Evolutionary conservation across 2,329 filamentous ascomycete genomes (phyloP).

Genomic region (Biscogniauxia marginata): DNA sequence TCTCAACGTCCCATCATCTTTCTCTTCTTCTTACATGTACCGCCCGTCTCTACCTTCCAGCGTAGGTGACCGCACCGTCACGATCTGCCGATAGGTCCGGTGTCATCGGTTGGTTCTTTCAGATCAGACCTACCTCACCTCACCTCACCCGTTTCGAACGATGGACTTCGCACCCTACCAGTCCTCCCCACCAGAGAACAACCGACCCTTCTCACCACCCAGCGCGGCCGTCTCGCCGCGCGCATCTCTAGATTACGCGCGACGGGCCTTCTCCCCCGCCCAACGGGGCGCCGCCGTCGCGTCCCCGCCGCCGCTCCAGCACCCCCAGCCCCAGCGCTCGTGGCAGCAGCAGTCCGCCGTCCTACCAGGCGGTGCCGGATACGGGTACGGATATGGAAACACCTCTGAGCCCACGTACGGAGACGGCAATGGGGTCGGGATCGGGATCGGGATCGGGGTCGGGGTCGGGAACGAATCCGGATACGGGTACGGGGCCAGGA

Average conservation of each 20-base stretch:
- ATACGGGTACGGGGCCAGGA: constrained; percentile 42
- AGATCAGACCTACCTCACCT: too few relatives aligned
- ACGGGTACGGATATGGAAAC: not conserved
- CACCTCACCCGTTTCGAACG: too few relatives aligned
- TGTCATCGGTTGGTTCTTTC: too few relatives aligned
- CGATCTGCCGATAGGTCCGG: too few relatives aligned
- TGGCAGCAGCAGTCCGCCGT: constrained; percentile 43
- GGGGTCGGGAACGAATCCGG: constrained; percentile 22
- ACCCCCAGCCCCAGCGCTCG: constrained; percentile 57
- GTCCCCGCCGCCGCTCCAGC: constrained; percentile 46
- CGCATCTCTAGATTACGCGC: constrained; percentile 56
- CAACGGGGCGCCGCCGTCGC: constrained; percentile 44
- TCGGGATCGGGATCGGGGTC: constrained; percentile 20
- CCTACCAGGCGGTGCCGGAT: constrained; percentile 1
- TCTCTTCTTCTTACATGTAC: not conserved
- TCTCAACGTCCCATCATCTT: not conserved
- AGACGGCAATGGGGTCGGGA: constrained; percentile 31
- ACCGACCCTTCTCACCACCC: constrained; percentile 75
- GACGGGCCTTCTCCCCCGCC: constrained; percentile 49
- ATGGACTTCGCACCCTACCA: constrained; percentile 99
- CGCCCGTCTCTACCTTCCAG: constrained; percentile 11
- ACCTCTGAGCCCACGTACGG: constrained; percentile 26
- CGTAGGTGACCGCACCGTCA: constrained; percentile 11
- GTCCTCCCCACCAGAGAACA: constrained; percentile 82
- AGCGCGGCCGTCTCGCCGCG: constrained; percentile 50